Evolutionary conservation across 306 rosid species (phyloP), one percentile per base, ranked within the genome.

Genomic region (Trifolium repens): DNA sequence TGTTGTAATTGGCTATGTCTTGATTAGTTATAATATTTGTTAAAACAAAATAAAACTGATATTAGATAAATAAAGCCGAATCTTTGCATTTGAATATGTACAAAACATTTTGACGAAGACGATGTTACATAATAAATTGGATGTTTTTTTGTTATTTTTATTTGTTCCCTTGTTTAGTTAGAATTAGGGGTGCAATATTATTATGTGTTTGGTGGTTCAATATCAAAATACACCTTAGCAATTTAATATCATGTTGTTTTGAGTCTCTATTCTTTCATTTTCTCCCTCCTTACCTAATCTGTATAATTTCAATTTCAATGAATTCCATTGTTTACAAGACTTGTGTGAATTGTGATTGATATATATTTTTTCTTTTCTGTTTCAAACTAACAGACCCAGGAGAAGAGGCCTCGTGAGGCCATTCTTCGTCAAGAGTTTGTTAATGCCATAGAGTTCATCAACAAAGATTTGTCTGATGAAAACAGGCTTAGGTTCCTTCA

Each of bases 321-420:
- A 17, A 15, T 49, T 47, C 46, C 16, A 4, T 40, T 47, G 17
- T 26, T 68, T 10, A 50, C 10, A 26, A 42, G 70, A 14, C 49
- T 66, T 54, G 79, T 27, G 70, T 72, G 55, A 73, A 78, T 72
- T 27, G 70, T 72, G 55, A 73, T 80, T 72, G 42, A 78, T 75
- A 22, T 78, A 22, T 22, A 22, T 22, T 22, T 22, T 22, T 22
- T 22, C 32, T 17, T 12, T 67, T 37, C 5, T 61, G 22, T 46
- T 26, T 68, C 4, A 46, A 65, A 77, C 22, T 11, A 47, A 47
- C 78, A 96, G 99, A 88, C 87, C 43, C 84, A 81, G 63, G 99
- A 96, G 90, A 96, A 86, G 87, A 92, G 85, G 86, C 98, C 99
- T 69, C 92, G 98, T 57, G 99, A 96, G 85, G 86, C 94, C 71